phyloP scores from a whole-genome alignment of 495 filamentous ascomycete genomes.

The Sordaria brevicollis region DNA sequence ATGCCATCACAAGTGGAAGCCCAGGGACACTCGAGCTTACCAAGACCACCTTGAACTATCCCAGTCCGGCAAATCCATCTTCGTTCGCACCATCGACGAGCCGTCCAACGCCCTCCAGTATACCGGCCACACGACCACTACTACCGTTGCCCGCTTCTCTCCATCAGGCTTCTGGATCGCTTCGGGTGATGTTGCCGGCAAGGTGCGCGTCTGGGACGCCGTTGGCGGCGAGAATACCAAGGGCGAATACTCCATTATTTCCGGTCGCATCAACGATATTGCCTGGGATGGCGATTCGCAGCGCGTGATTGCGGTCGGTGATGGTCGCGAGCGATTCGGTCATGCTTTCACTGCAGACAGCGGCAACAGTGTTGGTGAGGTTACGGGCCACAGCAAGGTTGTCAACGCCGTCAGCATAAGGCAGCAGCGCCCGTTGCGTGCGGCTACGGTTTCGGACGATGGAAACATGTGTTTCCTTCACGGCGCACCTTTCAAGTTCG shows the following conservation, averaged over 20 bases:
- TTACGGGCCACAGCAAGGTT: conserved; percentile 77
- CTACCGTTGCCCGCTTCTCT: conserved; percentile 88
- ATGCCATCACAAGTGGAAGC: not conserved
- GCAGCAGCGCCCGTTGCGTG: conserved; percentile 78
- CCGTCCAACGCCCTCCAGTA: conserved; percentile 78
- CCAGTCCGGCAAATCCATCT: conserved; percentile 92
- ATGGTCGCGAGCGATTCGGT: conserved; percentile 87
- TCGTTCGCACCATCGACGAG: conserved; percentile 84
- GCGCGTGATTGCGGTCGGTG: conserved; percentile 89
- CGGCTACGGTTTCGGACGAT: conserved; percentile 86
- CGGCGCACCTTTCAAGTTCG: conserved; percentile 91
- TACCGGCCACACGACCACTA: conserved; percentile 74
- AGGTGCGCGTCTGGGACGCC: conserved; percentile 81
- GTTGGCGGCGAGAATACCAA: conserved; percentile 56
- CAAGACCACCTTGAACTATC: not conserved
- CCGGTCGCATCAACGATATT: conserved; percentile 88
- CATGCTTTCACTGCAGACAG: conserved; percentile 93
- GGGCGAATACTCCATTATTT: conserved; percentile 89
- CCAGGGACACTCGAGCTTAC: not conserved
- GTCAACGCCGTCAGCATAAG: conserved; percentile 88
- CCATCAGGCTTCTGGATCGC: conserved; percentile 93
- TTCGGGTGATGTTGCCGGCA: conserved; percentile 79
- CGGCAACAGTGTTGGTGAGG: conserved; percentile 90
- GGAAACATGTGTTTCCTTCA: conserved; percentile 82
- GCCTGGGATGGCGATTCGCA: conserved; percentile 97